phyloP scores from a whole-genome alignment of 768 basidiomycete genomes.

The Brasilioporus rufonigricans region DNA sequence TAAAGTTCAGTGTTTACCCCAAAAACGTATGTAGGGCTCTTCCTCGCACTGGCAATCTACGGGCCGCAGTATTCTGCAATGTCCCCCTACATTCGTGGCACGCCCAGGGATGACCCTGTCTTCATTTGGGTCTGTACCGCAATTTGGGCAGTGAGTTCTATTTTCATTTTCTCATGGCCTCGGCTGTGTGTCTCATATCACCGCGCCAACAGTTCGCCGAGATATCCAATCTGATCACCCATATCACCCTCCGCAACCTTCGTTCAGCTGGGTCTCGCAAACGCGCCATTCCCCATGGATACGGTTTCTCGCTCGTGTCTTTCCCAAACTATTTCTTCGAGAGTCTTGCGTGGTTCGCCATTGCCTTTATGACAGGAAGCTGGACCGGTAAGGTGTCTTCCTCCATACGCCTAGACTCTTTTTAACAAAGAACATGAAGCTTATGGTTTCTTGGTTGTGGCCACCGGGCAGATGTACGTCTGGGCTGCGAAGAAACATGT shows the following conservation, averaged over 20 bases:
- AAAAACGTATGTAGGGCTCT: slow-evolving; percentile 45
- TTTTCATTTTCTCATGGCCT: background rate
- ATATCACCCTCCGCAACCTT: slow-evolving; percentile 78
- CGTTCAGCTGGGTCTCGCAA: slow-evolving; percentile 77
- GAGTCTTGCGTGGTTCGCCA: slow-evolving; percentile 65
- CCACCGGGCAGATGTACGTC: slow-evolving; percentile 63
- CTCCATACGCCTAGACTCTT: background rate
- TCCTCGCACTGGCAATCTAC: slow-evolving; percentile 80
- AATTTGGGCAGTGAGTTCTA: slow-evolving; percentile 69
- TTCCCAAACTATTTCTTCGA: slow-evolving; percentile 97
- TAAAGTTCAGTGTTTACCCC: background rate
- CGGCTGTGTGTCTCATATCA: background rate
- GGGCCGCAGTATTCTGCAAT: slow-evolving; percentile 70
- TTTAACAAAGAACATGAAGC: slow-evolving; percentile 37
- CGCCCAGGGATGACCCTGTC: slow-evolving; percentile 58
- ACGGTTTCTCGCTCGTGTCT: slow-evolving; percentile 84
- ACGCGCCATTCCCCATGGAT: slow-evolving; percentile 89
- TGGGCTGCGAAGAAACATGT: slow-evolving; percentile 94
- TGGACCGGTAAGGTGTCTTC: slow-evolving; percentile 54
- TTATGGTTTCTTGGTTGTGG: slow-evolving; percentile 61
- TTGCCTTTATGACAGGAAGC: slow-evolving; percentile 77
- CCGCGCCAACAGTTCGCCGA: slow-evolving; percentile 56
- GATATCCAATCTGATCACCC: slow-evolving; percentile 80
- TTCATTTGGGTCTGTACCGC: slow-evolving; percentile 68
- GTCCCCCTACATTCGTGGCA: slow-evolving; percentile 60